Evolutionary conservation across 805 yeast genomes (phyloP), one percentile per base, ranked within the genome.

Genomic region (Lipomyces chichibuensis): DNA sequence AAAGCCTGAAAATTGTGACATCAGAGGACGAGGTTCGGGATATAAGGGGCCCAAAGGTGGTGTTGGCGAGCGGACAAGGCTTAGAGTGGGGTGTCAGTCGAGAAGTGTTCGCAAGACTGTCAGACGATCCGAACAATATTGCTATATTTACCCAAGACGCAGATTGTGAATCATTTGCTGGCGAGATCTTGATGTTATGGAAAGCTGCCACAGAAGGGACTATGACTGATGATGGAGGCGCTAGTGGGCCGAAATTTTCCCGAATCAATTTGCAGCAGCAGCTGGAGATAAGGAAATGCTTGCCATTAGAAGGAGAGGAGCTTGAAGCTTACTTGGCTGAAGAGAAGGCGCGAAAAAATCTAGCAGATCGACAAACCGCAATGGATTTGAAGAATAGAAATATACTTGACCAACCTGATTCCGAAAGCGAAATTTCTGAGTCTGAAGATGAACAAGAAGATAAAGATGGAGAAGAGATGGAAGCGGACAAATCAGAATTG

Each of bases 91-190:
- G 97, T 81, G 37, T 80, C 85, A 62, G 83, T 76, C 66, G 83
- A 78, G 63, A 78, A 11, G 59, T 78, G 1, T 81, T 81, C 67
- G 73, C 76, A n/a, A 68, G 72, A 6, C 56, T 92, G 23, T 88
- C 63, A 23, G 61, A 95, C 73, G 81, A 81, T 13, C 87, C 85
- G 70, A 89, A 87, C 33, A 85, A 84, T 63, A 87, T 90, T 0
- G 82, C 93, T 0, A 80, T 95, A 0, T 75, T 95, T 63, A 92
- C 97, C 0, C 96, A 92, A 71, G 82, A 83, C 66, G 81, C 89
- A 0, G 81, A 81, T 1, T 74, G 73, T 3, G 77, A 81, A 9
- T 81, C 90, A 23, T 74, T 86, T 6, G 86, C 85, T 25, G 78
- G 82, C 32, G 80, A 81, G 53, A 77, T 91, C 17, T 85, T 82